Conservation (phyloP, 306 rosid species). For the Trifolium subterraneum region DNA sequence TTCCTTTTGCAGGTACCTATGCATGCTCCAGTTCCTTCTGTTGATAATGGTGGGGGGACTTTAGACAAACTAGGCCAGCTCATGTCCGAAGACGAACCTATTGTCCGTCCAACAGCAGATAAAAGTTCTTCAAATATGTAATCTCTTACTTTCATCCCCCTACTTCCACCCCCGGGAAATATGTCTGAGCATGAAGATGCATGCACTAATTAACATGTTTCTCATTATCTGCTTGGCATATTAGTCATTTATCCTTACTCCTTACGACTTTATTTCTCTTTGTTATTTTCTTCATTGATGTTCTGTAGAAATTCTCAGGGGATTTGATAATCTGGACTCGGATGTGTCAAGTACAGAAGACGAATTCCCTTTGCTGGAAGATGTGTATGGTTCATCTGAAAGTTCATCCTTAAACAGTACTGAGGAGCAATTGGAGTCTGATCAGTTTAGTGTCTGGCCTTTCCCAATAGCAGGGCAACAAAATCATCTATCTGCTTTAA, state of each 20-base stretch:
- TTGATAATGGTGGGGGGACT: slow-evolving; percentile 51
- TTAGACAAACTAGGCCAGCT: slow-evolving; percentile 49
- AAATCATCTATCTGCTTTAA: slow-evolving; percentile 64
- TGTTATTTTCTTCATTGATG: slow-evolving; percentile 43
- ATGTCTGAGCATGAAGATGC: slow-evolving; percentile 32
- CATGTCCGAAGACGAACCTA: slow-evolving; percentile 47
- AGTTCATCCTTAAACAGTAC: slow-evolving; percentile 58
- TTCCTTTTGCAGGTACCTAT: slow-evolving; percentile 61
- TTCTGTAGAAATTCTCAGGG: slow-evolving; percentile 62
- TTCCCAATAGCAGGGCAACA: slow-evolving; percentile 48
- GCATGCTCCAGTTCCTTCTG: slow-evolving; percentile 47
- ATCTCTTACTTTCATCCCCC: slow-evolving; percentile 43
- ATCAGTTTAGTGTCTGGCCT: slow-evolving; percentile 53
- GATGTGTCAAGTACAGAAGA: slow-evolving; percentile 66
- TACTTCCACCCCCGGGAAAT: slow-evolving; percentile 28
- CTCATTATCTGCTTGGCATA: slow-evolving; percentile 18
- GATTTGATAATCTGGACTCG: slow-evolving; percentile 43
- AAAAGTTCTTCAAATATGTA: slow-evolving; percentile 62
- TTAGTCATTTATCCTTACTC: not conserved
- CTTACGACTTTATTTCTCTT: slow-evolving; percentile 35
- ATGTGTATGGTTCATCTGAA: slow-evolving; percentile 59
- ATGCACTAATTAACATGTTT: slow-evolving; percentile 18
- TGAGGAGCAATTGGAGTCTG: slow-evolving; percentile 63
- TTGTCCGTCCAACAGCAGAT: slow-evolving; percentile 47
- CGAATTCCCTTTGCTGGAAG: slow-evolving; percentile 50